Percentiles rank a stretch among this genome's conserved stretches.
Evolutionary conservation across 129 eudicot species (phyloP).

Genomic region (Artemisia annua): DNA sequence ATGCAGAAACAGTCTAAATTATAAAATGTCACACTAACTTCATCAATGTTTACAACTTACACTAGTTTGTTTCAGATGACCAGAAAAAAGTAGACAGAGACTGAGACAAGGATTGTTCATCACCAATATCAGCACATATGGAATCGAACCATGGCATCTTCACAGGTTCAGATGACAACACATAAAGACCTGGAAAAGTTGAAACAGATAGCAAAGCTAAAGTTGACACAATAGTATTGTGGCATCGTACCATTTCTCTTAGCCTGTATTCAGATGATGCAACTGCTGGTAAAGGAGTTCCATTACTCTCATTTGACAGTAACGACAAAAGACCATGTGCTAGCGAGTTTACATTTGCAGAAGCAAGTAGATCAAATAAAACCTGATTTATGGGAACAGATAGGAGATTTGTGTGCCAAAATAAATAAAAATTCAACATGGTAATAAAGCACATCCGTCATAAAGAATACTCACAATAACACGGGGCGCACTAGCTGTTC

Average conservation of each 20-base stretch:
- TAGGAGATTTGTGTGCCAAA: not conserved
- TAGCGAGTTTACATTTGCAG: constrained; percentile 58
- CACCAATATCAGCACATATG: too few relatives aligned
- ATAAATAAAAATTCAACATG: constrained; percentile 1
- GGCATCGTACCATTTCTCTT: constrained; percentile 70
- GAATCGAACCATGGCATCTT: too few relatives aligned
- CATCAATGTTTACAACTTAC: too few relatives aligned
- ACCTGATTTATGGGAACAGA: constrained; percentile 42
- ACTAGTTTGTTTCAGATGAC: too few relatives aligned
- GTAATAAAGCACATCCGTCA: not conserved
- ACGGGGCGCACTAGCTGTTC: constrained; percentile 79
- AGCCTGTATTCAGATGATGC: constrained; percentile 79
- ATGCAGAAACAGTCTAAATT: too few relatives aligned
- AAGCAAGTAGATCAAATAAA: constrained; percentile 74
- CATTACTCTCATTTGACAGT: constrained; percentile 52
- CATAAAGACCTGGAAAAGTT: too few relatives aligned
- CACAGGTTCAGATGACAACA: too few relatives aligned
- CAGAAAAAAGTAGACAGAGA: too few relatives aligned
- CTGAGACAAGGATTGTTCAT: too few relatives aligned
- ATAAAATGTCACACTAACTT: too few relatives aligned
- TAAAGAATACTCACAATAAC: constrained; percentile 66
- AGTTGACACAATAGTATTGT: not conserved
- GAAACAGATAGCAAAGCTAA: too few relatives aligned
- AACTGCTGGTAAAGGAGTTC: constrained; percentile 46
- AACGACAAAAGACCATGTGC: constrained; percentile 51